Evolutionary conservation across 2,329 filamentous ascomycete genomes (phyloP), one percentile per base, ranked within the genome.

Genomic region (Sporothrix sp.): DNA sequence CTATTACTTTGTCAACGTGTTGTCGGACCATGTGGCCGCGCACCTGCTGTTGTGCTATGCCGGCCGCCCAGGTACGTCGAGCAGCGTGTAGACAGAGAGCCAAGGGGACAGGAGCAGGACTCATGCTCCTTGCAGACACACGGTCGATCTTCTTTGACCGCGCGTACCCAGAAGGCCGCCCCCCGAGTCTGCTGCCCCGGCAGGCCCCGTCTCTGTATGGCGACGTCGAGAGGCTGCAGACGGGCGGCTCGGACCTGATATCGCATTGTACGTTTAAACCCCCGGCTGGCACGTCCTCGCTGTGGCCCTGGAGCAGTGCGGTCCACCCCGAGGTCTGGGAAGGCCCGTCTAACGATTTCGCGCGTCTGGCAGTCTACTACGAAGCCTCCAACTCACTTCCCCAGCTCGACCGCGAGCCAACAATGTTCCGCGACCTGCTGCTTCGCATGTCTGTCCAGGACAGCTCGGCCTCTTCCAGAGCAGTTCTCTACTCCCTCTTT

Each of bases 391-490:
- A 27, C n/a, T 48, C 50, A 7, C 32, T 54, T 7, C 54, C 54
- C 2, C 52, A 54, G 11, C 36, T 56, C 2, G 54, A 54, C 25
- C 33, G 18, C 16, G 43, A 52, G 33, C 52, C 52, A 10, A 7
- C 37, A 11, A 20, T 48, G 43, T 51, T 54, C 14, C 37, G 54
- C 1, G 48, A 54, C 21, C 32, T 56, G 21, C 50, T 56, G 11
- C 35, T 56, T 25, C 54, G 54, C 44, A 54, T 56, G 49, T 54
- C 49, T 6, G 18, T 54, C 6, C 36, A 48, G 6, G 47, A 56
- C 36, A 42, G 43, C 33, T 51, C 53, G 3, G 20, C 47, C 9
- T 51, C 50, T 1, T 51, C 50, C 27, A 42, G 30, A 25, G 50
- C 51, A 0, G 50, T 53, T 13, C 44, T 55, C 7, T 53, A 52